A percentile compares a stretch with the other conserved stretches of the same genome.
phyloP scores from a whole-genome alignment of 345 rosid genomes.

The Melaleuca alternifolia region DNA sequence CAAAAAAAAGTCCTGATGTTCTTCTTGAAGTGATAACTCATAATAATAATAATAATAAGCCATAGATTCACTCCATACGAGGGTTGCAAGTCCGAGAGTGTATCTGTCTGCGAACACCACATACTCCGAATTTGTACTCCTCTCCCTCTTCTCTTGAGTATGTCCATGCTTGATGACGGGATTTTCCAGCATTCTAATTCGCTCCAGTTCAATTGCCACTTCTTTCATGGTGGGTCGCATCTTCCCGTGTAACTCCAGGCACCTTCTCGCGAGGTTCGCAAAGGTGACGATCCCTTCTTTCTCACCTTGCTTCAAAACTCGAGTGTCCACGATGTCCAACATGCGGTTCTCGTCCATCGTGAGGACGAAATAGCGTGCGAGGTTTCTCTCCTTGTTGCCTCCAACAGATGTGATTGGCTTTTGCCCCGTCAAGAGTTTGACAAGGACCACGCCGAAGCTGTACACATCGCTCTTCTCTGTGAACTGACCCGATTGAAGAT shows the following conservation, averaged over 20 bases:
- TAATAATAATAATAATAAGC: too few species aligned
- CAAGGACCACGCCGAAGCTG: background rate
- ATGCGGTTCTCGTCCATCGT: background rate
- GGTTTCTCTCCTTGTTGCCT: background rate
- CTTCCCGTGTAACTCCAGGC: background rate
- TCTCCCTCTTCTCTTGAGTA: too few species aligned
- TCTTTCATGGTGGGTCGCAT: background rate
- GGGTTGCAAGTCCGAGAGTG: too few species aligned
- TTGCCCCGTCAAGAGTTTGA: background rate
- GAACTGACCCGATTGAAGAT: background rate
- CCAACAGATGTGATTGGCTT: background rate
- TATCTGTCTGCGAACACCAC: too few species aligned
- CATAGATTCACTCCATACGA: too few species aligned
- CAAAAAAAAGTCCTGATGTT: too few species aligned
- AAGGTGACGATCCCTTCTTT: background rate
- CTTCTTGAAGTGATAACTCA: too few species aligned
- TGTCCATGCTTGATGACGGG: too few species aligned
- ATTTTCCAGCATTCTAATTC: background rate
- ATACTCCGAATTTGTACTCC: too few species aligned
- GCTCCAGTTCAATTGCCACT: background rate
- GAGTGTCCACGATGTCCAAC: background rate
- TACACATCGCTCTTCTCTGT: background rate
- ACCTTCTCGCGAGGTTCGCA: background rate
- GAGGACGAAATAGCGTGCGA: background rate
- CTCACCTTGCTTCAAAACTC: background rate